Evolutionary conservation across 2,329 filamentous ascomycete genomes (phyloP), one percentile per base, ranked within the genome.

Genomic region (Plenodomus lindquistii): DNA sequence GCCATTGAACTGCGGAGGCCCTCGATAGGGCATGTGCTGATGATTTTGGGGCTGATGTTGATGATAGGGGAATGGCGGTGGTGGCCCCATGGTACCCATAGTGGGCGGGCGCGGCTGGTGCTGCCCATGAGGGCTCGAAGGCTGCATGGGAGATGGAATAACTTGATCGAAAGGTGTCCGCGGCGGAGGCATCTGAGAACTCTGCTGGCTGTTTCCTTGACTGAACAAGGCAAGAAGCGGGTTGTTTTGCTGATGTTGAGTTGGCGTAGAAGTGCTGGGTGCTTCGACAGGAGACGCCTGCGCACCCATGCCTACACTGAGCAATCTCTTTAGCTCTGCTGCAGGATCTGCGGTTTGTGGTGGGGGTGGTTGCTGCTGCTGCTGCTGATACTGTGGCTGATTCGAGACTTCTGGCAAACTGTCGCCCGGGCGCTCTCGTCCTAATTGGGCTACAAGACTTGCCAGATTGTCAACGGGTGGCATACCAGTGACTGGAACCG

Each of bases 171-270:
- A 67, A 8, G 83, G 80, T 4, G 81, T 83, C 34, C 50, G 59
- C 3, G 71, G 71, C 7, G 56, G 36, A 8, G 52, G 48, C 18
- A 40, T 39, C 20, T 51, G 50, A 8, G 55, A 47, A 15, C 49
- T 47, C 38, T 46, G 51, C 40, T 52, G 52, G 42, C 48, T 59
- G 52, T 50, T 62, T 29, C 52, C 66, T 38, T 57, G 73, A 53
- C 53, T 74, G 36, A 87, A 73, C 55, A 87, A 74, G 15, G 81
- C 78, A 43, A 87, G 71, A 39, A 87, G 74, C 29, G 78, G 78
- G 59, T 78, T 80, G 24, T 55, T 35, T 34, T 60, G 57, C 20
- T 59, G 24, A 29, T 57, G 46, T 19, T 55, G 54, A 19, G 18
- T 40, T 2, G 76, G 50, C 78, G 61, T 18, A 15, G 50, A 42